phyloP scores from a whole-genome alignment of 2,329 filamentous ascomycete species.

The Alternaria metachromatica region DNA sequence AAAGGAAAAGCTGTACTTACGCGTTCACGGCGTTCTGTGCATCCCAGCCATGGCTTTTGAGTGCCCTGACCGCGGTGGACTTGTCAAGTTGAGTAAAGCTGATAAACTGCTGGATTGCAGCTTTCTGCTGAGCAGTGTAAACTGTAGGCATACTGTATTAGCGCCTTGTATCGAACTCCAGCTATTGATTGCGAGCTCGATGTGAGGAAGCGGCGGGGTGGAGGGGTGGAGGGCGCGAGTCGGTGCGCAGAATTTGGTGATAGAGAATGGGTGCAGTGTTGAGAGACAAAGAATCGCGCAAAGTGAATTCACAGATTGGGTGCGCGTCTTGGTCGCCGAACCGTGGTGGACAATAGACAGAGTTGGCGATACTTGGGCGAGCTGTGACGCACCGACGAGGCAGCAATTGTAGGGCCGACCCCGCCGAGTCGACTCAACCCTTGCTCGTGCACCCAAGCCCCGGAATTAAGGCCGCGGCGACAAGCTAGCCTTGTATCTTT shows the following conservation, averaged over 20 bases:
- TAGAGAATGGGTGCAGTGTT: background rate
- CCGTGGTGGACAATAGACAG: constrained; percentile 2
- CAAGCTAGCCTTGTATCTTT: constrained; percentile 2
- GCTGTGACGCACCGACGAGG: constrained; percentile 29
- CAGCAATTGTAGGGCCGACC: constrained; percentile 22
- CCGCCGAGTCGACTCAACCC: constrained; percentile 21
- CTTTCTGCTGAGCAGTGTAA: constrained; percentile 55
- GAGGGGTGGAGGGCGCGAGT: background rate
- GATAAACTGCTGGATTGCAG: constrained; percentile 53
- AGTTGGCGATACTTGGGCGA: constrained; percentile 16
- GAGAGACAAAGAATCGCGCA: background rate
- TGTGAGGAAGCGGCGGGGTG: constrained; percentile 8
- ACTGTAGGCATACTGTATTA: constrained; percentile 54
- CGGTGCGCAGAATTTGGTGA: background rate
- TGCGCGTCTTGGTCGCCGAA: constrained; percentile 3
- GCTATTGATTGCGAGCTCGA: background rate
- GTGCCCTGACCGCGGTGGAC: constrained; percentile 52
- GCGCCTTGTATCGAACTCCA: constrained; percentile 8
- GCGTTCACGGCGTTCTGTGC: constrained; percentile 53
- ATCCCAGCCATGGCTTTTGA: constrained; percentile 57
- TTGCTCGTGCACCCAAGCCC: constrained; percentile 5
- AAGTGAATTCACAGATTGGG: background rate
- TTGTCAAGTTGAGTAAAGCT: constrained; percentile 55
- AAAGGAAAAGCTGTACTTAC: constrained; percentile 47
- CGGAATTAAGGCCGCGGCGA: constrained; percentile 18